Evolutionary conservation across 2,329 filamentous ascomycete species (phyloP).

Genomic region (Microthyrium microscopicum): DNA sequence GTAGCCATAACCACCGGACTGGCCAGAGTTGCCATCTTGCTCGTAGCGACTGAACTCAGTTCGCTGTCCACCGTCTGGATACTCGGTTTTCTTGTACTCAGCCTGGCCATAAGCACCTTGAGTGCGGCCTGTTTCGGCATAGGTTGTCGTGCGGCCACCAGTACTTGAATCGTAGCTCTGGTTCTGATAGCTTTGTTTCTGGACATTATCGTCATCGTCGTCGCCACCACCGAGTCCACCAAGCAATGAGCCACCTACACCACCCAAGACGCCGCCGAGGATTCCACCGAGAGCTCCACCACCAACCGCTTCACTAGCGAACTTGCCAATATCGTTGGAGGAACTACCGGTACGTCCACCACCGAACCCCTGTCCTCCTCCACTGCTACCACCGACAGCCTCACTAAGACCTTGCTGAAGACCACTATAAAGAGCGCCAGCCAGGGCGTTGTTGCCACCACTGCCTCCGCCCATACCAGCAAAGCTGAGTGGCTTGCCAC

Average conservation of each 20-base stretch:
- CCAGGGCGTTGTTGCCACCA: conserved; percentile 32
- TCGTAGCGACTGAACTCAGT: conserved; percentile 46
- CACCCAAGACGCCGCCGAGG: conserved; percentile 42
- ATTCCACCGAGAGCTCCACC: conserved; percentile 46
- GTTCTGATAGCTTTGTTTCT: conserved; percentile 31
- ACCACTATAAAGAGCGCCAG: conserved; percentile 16
- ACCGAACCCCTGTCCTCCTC: conserved; percentile 5
- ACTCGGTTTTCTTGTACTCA: conserved; percentile 41
- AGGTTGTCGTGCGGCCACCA: conserved; percentile 21
- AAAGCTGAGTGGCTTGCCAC: conserved; percentile 64
- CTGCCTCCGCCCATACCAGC: conserved; percentile 35
- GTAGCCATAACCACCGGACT: conserved; percentile 35
- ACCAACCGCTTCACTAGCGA: conserved; percentile 42
- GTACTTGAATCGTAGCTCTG: conserved; percentile 36
- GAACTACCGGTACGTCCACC: conserved; percentile 7
- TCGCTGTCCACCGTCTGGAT: conserved; percentile 38
- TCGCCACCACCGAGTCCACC: conserved; percentile 38
- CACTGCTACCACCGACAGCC: conserved; percentile 14
- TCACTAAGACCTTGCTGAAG: conserved; percentile 18
- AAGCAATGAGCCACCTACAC: conserved; percentile 43
- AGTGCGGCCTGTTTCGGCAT: conserved; percentile 41
- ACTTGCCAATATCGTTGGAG: conserved; percentile 27
- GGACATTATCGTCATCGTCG: conserved; percentile 35
- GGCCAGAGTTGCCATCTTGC: conserved; percentile 29
- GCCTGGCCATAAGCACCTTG: conserved; percentile 39